These are phyloP conservation scores for Nicotiana otophora DNA, from an alignment of 257 asterid genomes.

Conservation along the genomic window DNA sequence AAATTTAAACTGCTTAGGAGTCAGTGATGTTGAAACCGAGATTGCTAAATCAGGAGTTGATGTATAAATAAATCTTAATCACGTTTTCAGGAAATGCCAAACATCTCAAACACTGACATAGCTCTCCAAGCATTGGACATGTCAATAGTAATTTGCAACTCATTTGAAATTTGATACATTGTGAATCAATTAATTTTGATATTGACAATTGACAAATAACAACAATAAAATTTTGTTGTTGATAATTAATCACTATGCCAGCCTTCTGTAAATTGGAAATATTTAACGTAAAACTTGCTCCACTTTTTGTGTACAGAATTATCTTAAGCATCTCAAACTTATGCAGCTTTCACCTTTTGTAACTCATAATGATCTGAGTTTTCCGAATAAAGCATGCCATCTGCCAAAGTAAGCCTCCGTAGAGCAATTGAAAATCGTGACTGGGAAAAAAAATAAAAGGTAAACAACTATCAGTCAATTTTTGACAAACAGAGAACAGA, in stretches of 20 bases:
- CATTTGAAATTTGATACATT: neutral
- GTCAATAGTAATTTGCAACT: neutral
- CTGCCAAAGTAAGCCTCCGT: slow-evolving; percentile 54
- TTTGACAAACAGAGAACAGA: neutral
- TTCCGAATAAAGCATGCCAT: slow-evolving; percentile 55
- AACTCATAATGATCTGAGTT: slow-evolving; percentile 31
- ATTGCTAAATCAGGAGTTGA: neutral
- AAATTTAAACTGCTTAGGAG: neutral
- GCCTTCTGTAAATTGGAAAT: neutral
- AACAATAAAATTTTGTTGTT: neutral
- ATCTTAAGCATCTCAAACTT: neutral
- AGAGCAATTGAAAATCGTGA: slow-evolving; percentile 67
- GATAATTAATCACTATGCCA: neutral
- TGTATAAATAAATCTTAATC: neutral
- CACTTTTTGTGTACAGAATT: neutral
- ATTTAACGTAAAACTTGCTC: neutral
- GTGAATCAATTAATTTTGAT: neutral
- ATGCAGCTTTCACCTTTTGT: slow-evolving; percentile 42
- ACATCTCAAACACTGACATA: neutral
- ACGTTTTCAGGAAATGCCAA: neutral
- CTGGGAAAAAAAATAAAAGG: slow-evolving; percentile 31
- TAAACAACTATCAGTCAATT: neutral
- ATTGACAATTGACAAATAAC: neutral
- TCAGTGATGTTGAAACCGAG: neutral
- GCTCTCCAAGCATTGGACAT: neutral